Base-by-base conservation (phyloP, 2,329 filamentous ascomycete species). In the Phaeomoniella chlamydospora region DNA sequence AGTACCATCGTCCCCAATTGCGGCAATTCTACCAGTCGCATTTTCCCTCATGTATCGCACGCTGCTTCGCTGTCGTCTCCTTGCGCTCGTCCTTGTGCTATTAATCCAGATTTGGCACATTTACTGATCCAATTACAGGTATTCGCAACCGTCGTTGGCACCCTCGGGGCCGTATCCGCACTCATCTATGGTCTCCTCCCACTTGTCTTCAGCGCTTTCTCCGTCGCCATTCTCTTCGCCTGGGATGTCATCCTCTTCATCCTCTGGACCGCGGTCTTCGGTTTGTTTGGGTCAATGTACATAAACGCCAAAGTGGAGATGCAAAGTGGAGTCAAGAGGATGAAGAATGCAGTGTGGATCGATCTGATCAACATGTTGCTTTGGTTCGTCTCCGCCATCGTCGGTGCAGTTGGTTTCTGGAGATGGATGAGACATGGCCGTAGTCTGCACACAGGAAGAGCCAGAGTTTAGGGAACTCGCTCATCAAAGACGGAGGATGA, bases 341-440 rank as follows among this genome's bases (percentile, higher is more conserved):
- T 94, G 85, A 85, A 86, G 62, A 76, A 78, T 51, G 82, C 84
- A 4, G 82, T 90, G 12, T 93, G 83, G 81, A 67, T 93, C 32
- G 80, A 88, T 54, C 56, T 93, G 35, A 63, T 71, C 33, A 83
- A 79, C 53, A 70, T 84, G 54, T 52, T 84, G 11, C 64, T 94
- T 35, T 94, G 86, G 86, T 59, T 85, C 34, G 55, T 77, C 33
- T 76, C 73, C 3, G 68, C 72, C 64, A 67, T 29, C 14, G 14
- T 40, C 29, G 34, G 34, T 9, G 34, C 5, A 5, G 29, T 36
- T 18, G 34, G 17, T 30, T 36, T 36, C 22, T 29, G 16, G 17
- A 29, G 34, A 14, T 36, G 34, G 34, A 31, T 26, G 22, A 29
- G 22, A 18, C n/a, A 18, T 9, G 15, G 18, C 10, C 15, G 34